phyloP scores from a whole-genome alignment of 169 alveolate genomes.

The Babesia sp. region DNA sequence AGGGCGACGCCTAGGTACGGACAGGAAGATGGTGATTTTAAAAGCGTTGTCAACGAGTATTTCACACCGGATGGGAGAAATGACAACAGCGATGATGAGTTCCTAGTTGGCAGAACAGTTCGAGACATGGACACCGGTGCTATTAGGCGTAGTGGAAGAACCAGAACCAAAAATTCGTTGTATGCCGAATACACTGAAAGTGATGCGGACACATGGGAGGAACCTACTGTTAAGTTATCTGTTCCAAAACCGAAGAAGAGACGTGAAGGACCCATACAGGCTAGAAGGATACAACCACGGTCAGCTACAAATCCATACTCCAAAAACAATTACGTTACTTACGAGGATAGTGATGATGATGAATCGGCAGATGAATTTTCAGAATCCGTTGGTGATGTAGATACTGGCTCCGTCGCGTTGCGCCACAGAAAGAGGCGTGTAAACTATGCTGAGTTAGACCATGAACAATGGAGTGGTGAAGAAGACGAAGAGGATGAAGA shows the following conservation, averaged over 20 bases:
- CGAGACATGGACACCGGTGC: slow-evolving; percentile 29
- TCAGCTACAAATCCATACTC: slow-evolving; percentile 56
- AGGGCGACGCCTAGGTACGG: slow-evolving; percentile 7
- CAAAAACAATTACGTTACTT: slow-evolving; percentile 53
- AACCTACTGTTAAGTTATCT: slow-evolving; percentile 9
- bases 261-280: slow-evolving; percentile 17
- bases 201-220: slow-evolving; percentile 66
- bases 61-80: slow-evolving; percentile 41
- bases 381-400: slow-evolving; percentile 14
- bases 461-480: slow-evolving; percentile 50
- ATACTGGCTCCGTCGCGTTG: slow-evolving; percentile 39
- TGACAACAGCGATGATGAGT: slow-evolving; percentile 67
- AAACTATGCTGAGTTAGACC: slow-evolving; percentile 66
- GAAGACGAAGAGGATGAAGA: slow-evolving; percentile 53
- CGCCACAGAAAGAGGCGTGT: slow-evolving; percentile 62
- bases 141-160: slow-evolving; percentile 62
- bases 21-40: slow-evolving; percentile 59
- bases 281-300: slow-evolving; percentile 14
- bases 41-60: slow-evolving; percentile 61
- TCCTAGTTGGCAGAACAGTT: slow-evolving; percentile 49
- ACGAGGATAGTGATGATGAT: slow-evolving; percentile 54
- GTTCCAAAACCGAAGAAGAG: slow-evolving; percentile 9
- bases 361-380: slow-evolving; percentile 24
- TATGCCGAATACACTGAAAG: slow-evolving; percentile 67
- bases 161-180: slow-evolving; percentile 44